A percentile compares a stretch with the other conserved stretches of the same genome.
These are phyloP conservation scores for Anaeromyces robustus DNA, from an alignment of 192 early-diverging fungal species.

Conservation along the genomic window DNA sequence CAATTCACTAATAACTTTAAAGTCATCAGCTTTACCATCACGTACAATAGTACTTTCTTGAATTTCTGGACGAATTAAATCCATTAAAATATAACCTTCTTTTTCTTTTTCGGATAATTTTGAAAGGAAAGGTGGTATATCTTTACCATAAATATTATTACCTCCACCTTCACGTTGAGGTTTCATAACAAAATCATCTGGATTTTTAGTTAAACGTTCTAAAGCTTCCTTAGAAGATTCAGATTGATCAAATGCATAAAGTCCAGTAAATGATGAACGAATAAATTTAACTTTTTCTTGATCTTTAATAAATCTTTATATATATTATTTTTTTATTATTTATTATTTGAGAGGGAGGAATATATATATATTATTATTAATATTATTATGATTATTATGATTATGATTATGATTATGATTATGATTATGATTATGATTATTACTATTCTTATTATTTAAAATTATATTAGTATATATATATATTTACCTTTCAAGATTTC, in stretches of 20 bases:
- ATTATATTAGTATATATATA: neutral
- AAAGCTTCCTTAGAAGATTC: slow-evolving; percentile 49
- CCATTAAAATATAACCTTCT: slow-evolving; percentile 88
- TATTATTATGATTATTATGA: too few species aligned
- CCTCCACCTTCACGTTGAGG: slow-evolving; percentile 95
- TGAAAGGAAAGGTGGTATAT: slow-evolving; percentile 46
- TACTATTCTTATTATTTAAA: too few species aligned
- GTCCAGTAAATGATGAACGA: slow-evolving; percentile 67
- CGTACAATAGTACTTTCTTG: slow-evolving; percentile 60
- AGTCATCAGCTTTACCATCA: slow-evolving; percentile 49
- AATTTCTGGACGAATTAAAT: slow-evolving; percentile 67
- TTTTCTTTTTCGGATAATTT: slow-evolving; percentile 44
- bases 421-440: too few species aligned
- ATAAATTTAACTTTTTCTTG: slow-evolving; percentile 23
- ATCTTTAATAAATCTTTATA: neutral
- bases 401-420: too few species aligned
- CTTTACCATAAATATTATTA: slow-evolving; percentile 82
- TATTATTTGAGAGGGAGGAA: too few species aligned
- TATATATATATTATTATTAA: too few species aligned
- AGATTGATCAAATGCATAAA: slow-evolving; percentile 71
- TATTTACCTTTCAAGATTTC: slow-evolving; percentile 63
- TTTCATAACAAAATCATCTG: slow-evolving; percentile 71
- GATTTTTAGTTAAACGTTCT: slow-evolving; percentile 40
- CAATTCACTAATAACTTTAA: slow-evolving; percentile 77
- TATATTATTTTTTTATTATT: too few species aligned